These are phyloP conservation scores for Kwoniella shivajii DNA, from an alignment of 1,284 basidiomycete species.

Conservation along the genomic window DNA sequence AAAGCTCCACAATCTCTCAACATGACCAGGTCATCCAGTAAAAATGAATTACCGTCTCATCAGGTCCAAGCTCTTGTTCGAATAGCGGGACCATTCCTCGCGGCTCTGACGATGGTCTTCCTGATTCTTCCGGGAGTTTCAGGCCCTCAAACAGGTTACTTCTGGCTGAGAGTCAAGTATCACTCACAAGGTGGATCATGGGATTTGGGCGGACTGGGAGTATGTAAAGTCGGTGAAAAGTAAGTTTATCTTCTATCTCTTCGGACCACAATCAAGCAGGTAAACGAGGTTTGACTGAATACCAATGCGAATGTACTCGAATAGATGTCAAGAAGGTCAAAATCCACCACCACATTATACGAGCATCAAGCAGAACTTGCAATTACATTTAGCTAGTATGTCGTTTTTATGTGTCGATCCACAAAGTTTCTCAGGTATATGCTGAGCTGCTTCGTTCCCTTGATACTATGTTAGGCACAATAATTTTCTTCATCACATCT, in stretches of 20 bases:
- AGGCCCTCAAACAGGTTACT: constrained; percentile 12
- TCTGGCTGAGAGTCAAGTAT: constrained; percentile 14
- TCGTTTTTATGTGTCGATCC: background rate
- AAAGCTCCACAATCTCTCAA: too few species aligned
- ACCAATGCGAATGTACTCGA: background rate
- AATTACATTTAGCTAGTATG: constrained; percentile 3
- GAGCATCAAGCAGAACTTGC: background rate
- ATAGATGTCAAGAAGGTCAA: background rate
- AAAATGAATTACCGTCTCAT: background rate
- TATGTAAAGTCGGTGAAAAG: constrained; percentile 12
- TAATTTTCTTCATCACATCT: constrained; percentile 14
- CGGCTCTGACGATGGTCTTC: constrained; percentile 15
- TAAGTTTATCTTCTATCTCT: constrained; percentile 1
- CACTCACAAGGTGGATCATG: constrained; percentile 6
- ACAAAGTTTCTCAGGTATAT: too few species aligned
- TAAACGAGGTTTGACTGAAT: background rate
- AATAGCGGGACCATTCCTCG: constrained; percentile 7
- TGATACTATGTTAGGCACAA: background rate
- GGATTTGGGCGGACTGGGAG: constrained; percentile 18
- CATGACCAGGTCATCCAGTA: too few species aligned
- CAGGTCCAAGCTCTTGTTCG: background rate
- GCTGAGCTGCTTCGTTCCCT: background rate
- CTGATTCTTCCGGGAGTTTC: constrained; percentile 17
- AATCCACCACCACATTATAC: background rate
- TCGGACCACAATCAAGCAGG: background rate